Evolutionary conservation across 2,329 filamentous ascomycete species (phyloP).

Genomic region (Graphilbum ipis-grandicollis): DNA sequence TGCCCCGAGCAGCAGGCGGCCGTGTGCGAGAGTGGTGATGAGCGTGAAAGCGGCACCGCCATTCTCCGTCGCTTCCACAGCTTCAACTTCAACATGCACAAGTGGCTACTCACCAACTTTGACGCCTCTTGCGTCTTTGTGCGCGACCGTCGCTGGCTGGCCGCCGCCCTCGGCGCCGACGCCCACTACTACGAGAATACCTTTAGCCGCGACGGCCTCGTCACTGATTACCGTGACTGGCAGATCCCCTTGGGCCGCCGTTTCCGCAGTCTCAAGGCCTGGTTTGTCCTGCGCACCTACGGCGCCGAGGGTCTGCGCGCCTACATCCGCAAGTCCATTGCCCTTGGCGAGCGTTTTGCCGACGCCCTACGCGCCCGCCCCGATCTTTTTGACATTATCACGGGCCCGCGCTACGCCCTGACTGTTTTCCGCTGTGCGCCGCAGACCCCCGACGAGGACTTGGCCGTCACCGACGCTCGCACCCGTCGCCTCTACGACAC

Average conservation of each 20-base stretch:
- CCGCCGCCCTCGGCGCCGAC: conserved; percentile 63
- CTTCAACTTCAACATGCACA: conserved; percentile 94
- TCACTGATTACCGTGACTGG: conserved; percentile 95
- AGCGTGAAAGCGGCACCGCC: conserved; percentile 17
- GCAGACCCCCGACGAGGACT: conserved; percentile 10
- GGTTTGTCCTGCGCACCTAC: conserved; percentile 80
- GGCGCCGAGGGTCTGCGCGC: conserved; percentile 52
- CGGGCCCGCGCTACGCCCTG: conserved; percentile 59
- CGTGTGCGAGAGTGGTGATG: neutral
- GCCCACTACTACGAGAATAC: conserved; percentile 48
- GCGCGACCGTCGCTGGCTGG: conserved; percentile 57
- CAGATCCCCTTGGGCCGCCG: conserved; percentile 82
- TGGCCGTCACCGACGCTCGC: conserved; percentile 26
- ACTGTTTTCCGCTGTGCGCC: conserved; percentile 52
- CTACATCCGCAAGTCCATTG: conserved; percentile 54
- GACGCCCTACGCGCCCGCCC: conserved; percentile 32
- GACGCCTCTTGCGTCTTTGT: conserved; percentile 72
- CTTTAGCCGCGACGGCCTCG: conserved; percentile 63
- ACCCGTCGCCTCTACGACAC: conserved; percentile 62
- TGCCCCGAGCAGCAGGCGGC: conserved; percentile 54
- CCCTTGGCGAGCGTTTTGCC: conserved; percentile 54
- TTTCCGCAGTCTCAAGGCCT: conserved; percentile 81
- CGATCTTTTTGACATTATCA: conserved; percentile 53
- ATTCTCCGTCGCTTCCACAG: conserved; percentile 60
- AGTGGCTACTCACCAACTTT: conserved; percentile 92